These are phyloP conservation scores for Eragrostis curvula DNA, from an alignment of 176 grass and related monocot species.

Conservation along the genomic window DNA sequence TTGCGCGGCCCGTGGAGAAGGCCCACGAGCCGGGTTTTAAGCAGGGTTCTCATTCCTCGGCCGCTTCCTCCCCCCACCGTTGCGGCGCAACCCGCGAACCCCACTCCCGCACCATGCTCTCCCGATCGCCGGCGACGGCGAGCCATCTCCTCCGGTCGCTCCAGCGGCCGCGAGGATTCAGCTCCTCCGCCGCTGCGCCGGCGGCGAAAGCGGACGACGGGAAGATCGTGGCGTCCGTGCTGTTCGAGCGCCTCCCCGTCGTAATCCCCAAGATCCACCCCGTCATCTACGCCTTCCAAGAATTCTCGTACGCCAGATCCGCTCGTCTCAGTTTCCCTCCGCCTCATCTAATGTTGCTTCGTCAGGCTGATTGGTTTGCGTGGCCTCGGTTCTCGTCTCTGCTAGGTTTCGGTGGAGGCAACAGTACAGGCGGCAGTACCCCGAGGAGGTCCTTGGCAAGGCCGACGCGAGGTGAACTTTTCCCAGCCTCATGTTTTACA, in stretches of 20 bases:
- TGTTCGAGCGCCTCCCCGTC: slow-evolving; percentile 93
- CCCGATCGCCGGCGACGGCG: slow-evolving; percentile 39
- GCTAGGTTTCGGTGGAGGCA: slow-evolving; percentile 93
- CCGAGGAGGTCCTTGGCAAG: slow-evolving; percentile 79
- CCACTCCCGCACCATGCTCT: slow-evolving; percentile 39
- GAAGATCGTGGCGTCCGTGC: slow-evolving; percentile 82
- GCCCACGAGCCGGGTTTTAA: slow-evolving; percentile 57
- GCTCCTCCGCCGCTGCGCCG: slow-evolving; percentile 16
- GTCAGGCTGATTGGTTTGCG: background rate
- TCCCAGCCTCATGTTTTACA: background rate
- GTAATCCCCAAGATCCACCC: slow-evolving; percentile 95
- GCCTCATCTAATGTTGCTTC: background rate
- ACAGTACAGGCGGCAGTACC: slow-evolving; percentile 84
- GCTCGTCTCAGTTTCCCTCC: background rate
- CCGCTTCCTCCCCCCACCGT: background rate
- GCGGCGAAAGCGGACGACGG: slow-evolving; percentile 38
- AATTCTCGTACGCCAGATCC: slow-evolving; percentile 77
- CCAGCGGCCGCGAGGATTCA: slow-evolving; percentile 45
- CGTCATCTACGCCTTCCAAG: slow-evolving; percentile 83
- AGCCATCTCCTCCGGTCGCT: slow-evolving; percentile 42
- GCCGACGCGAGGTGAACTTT: slow-evolving; percentile 54
- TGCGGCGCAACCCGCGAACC: slow-evolving; percentile 26
- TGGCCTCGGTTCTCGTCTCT: background rate
- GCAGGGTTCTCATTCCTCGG: slow-evolving; percentile 42
- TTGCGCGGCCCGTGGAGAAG: slow-evolving; percentile 24